Evolutionary conservation across 2,329 filamentous ascomycete genomes (phyloP), one percentile per base, ranked within the genome.

Genomic region (Penicillium sp.): DNA sequence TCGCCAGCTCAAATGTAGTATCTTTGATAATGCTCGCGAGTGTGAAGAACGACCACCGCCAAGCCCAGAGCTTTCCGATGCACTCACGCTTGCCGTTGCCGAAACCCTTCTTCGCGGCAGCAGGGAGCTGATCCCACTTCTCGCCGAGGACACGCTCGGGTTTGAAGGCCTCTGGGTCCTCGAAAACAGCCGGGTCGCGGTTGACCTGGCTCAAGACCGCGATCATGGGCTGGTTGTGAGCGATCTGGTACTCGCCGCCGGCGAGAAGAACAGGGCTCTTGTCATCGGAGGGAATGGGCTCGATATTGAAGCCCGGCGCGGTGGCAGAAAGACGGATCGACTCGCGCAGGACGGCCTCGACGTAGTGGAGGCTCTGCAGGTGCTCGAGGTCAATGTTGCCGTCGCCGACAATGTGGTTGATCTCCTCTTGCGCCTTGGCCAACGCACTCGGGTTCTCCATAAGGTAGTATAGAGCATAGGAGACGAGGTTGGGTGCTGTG

Each of bases 131-230:
- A 58, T 83, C 81, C 65, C 89, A 90, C 29, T 81, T 79, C n/a
- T 86, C 86, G 35, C 87, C 84, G 0, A 86, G 69, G 84, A 90
- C 88, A 11, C 87, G 79, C 66, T 90, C 87, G 0, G 88, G 88
- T 52, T 77, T 79, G 73, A 88, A 91, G n/a, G 82, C 79, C 2
- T 81, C 68, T 1, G 85, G 84, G 56, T 88, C 84, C 0, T 82
- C 79, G 44, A 78, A 90, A 1, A 88, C 82, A 0, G 70, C 73
- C 0, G 84, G 84, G 63, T 90, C 87, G 1, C 79, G 66, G 46
- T 90, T 87, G 0, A 82, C 71, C 27, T 78, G 76, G 27, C 75
- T 69, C 1, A 89, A 66, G 0, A 87, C 64, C 4, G 77, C 67
- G 2, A 76, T 60, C 36, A 87, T 70, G 0, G 74, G 55, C 52